Evolutionary conservation across 2,329 filamentous ascomycete species (phyloP).

Genomic region (Claviceps monticola): DNA sequence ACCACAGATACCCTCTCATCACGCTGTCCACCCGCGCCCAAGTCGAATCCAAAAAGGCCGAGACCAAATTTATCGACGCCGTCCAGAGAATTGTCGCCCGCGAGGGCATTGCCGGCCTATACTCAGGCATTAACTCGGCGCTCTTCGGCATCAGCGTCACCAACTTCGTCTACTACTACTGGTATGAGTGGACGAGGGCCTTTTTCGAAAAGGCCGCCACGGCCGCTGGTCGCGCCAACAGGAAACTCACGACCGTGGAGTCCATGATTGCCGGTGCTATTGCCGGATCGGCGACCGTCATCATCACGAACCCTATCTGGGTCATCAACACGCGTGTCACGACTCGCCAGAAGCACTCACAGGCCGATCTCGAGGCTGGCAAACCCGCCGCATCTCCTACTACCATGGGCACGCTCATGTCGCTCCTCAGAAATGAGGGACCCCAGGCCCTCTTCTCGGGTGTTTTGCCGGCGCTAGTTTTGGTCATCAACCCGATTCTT

Average conservation of each 20-base stretch:
- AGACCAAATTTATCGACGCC: conserved; percentile 71
- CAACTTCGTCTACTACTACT: conserved; percentile 99
- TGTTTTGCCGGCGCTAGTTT: conserved; percentile 78
- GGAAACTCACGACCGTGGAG: conserved; percentile 81
- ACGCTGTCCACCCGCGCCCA: conserved; percentile 95
- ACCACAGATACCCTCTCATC: conserved; percentile 74
- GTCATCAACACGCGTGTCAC: conserved; percentile 98
- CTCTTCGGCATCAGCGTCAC: conserved; percentile 96
- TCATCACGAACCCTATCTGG: conserved; percentile 98
- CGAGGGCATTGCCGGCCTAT: conserved; percentile 79
- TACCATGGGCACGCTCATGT: conserved; percentile 68
- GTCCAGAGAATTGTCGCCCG: conserved; percentile 78
- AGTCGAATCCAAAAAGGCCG: conserved; percentile 88
- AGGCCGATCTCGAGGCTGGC: conserved; percentile 28
- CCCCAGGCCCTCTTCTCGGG: conserved; percentile 77
- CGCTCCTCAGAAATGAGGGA: conserved; percentile 73
- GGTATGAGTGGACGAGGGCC: conserved; percentile 93
- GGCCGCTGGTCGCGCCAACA: conserved; percentile 56
- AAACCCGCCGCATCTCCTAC: conserved; percentile 36
- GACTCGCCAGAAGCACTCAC: conserved; percentile 53
- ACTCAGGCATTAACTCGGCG: conserved; percentile 84
- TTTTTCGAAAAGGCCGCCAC: conserved; percentile 71
- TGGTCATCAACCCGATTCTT: conserved; percentile 95
- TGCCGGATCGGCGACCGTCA: conserved; percentile 83
- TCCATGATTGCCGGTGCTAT: conserved; percentile 91